phyloP scores from a whole-genome alignment of 2,329 filamentous ascomycete genomes.

The Fusarium tanahbumbuense region DNA sequence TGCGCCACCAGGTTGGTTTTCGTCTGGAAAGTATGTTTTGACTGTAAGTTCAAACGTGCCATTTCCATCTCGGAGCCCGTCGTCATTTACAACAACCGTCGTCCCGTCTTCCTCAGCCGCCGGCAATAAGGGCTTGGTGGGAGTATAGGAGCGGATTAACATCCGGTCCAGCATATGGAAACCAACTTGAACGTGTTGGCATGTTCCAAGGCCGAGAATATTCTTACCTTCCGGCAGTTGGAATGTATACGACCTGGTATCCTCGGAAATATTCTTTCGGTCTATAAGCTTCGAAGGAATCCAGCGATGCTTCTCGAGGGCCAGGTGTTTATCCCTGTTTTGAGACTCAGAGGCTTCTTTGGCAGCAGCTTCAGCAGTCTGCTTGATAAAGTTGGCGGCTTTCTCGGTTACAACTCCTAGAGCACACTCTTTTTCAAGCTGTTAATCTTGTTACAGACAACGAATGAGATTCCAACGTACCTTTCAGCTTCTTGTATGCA shows the following conservation, averaged over 20 bases:
- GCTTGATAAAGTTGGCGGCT: background rate
- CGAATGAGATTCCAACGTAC: accelerated
- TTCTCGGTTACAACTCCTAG: background rate
- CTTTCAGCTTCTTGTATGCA: background rate
- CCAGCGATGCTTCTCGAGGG: background rate
- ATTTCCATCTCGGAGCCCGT: background rate
- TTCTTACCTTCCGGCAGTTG: background rate
- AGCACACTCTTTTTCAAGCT: background rate
- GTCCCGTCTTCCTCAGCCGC: background rate
- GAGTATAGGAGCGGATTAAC: background rate
- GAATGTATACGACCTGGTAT: background rate
- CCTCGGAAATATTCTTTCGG: background rate
- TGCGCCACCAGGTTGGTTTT: background rate
- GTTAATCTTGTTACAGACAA: background rate
- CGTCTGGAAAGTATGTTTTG: background rate
- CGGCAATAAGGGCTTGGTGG: background rate
- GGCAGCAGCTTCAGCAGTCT: background rate
- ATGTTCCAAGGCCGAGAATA: background rate
- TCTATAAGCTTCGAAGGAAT: background rate
- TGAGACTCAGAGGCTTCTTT: background rate
- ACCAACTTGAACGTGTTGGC: background rate
- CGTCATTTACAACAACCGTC: background rate
- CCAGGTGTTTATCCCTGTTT: background rate
- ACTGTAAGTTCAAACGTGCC: background rate
- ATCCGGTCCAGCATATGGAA: background rate